Evolutionary conservation across 179 eudicot genomes (phyloP).

Genomic region (Kewa caespitosa): DNA sequence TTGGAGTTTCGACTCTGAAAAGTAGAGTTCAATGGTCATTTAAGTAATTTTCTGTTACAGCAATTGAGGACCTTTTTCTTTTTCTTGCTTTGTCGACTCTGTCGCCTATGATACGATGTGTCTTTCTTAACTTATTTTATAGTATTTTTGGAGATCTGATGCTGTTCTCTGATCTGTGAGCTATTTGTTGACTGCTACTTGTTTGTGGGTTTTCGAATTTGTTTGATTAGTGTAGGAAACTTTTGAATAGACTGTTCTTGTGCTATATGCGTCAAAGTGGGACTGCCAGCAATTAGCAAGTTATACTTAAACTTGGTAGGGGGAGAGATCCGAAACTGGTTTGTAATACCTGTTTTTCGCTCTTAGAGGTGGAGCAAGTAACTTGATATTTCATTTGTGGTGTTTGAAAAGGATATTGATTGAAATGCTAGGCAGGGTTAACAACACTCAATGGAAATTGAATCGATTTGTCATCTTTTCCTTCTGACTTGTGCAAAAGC

Average conservation of each 20-base stretch:
- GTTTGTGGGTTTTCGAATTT: background rate
- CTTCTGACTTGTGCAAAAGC: background rate
- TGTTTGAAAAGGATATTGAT: background rate
- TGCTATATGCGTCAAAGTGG: background rate
- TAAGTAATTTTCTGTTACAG: background rate
- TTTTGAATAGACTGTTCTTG: background rate
- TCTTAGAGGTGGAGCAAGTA: background rate
- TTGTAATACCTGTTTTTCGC: background rate
- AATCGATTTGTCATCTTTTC: background rate
- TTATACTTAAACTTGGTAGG: background rate
- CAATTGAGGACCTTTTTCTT: background rate
- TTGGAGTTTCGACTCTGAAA: background rate
- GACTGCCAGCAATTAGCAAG: background rate
- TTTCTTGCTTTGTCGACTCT: background rate
- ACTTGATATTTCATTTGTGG: background rate
- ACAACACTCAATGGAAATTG: background rate
- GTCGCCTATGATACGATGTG: background rate
- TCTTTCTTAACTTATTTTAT: no score
- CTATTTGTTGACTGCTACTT: background rate
- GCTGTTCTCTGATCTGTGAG: background rate
- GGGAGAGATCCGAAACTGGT: background rate
- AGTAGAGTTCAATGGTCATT: background rate
- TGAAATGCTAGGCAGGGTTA: background rate
- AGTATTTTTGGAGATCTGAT: no score
- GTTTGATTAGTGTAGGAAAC: background rate